These are phyloP conservation scores for Leptomonas pyrrhocoris DNA, from an alignment of 208 protist genomes.

Conservation along the genomic window DNA sequence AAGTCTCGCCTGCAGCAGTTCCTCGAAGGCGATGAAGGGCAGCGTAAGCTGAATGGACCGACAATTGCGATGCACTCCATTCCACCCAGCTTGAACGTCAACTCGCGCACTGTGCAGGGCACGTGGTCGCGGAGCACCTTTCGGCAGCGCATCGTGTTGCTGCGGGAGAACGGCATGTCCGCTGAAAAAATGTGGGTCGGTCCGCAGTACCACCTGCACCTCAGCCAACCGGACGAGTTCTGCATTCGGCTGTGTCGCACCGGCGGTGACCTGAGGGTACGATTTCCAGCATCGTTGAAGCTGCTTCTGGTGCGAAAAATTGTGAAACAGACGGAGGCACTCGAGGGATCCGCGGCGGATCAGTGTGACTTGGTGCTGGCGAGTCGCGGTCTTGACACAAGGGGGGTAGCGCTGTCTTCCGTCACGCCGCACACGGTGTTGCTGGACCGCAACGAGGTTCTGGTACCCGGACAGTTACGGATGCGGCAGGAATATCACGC, in stretches of 20 bases:
- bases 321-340: background rate
- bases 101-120: slow-evolving; percentile 19
- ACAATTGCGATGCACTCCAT: slow-evolving; percentile 29
- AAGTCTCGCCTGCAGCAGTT: background rate
- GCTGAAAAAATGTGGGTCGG: slow-evolving; percentile 14
- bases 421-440: slow-evolving; percentile 49
- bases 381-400: slow-evolving; percentile 42
- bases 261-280: too few species aligned
- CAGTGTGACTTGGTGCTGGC: slow-evolving; percentile 48
- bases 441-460: slow-evolving; percentile 38
- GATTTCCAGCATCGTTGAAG: background rate
- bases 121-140: background rate
- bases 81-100: slow-evolving; percentile 4
- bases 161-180: background rate
- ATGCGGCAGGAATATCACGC: slow-evolving; percentile 24
- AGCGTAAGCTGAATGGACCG: background rate
- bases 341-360: slow-evolving; percentile 20
- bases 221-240: slow-evolving; percentile 44
- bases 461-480: slow-evolving; percentile 28
- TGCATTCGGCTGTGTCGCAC: slow-evolving; percentile 29
- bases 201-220: slow-evolving; percentile 54
- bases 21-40: slow-evolving; percentile 12
- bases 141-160: background rate
- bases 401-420: slow-evolving; percentile 62
- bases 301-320: slow-evolving; percentile 19